Evolutionary conservation across 805 yeast species (phyloP).

Genomic region (Tetrapisispora arboricola): DNA sequence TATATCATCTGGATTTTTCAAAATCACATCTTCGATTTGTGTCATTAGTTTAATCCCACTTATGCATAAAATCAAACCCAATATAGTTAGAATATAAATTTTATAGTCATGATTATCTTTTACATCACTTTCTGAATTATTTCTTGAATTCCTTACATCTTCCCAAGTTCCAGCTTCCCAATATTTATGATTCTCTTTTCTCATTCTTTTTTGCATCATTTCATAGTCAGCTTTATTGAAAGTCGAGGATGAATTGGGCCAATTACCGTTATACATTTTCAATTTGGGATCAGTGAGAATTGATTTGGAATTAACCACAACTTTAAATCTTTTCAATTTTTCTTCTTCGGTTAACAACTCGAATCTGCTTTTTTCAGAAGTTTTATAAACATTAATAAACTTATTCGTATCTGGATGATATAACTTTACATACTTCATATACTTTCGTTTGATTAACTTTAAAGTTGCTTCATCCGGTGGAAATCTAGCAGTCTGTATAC

Average conservation of each 20-base stretch:
- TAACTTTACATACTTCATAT: conserved; percentile 53
- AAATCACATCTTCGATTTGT: background rate
- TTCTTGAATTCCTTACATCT: conserved; percentile 36
- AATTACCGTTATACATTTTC: conserved; percentile 31
- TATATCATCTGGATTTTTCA: background rate
- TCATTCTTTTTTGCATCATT: background rate
- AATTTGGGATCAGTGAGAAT: conserved; percentile 39
- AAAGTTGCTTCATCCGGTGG: background rate
- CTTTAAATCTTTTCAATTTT: conserved; percentile 39
- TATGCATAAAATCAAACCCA: background rate
- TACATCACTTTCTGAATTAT: background rate
- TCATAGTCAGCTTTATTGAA: conserved; percentile 1
- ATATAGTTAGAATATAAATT: background rate
- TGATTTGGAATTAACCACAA: conserved; percentile 47
- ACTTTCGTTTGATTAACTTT: conserved; percentile 33
- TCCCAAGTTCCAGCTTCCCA: conserved; percentile 64
- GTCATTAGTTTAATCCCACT: background rate
- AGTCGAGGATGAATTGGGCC: conserved; percentile 28
- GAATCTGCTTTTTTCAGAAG: background rate
- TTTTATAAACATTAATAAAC: conserved; percentile 18
- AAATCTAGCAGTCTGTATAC: conserved; percentile 23
- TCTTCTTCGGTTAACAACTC: conserved; percentile 12
- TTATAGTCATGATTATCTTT: background rate
- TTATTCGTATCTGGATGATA: conserved; percentile 69
- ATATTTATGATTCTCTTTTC: conserved; percentile 27